Conservation (phyloP, 169 alveolate genomes). For the Babesia ovata region DNA sequence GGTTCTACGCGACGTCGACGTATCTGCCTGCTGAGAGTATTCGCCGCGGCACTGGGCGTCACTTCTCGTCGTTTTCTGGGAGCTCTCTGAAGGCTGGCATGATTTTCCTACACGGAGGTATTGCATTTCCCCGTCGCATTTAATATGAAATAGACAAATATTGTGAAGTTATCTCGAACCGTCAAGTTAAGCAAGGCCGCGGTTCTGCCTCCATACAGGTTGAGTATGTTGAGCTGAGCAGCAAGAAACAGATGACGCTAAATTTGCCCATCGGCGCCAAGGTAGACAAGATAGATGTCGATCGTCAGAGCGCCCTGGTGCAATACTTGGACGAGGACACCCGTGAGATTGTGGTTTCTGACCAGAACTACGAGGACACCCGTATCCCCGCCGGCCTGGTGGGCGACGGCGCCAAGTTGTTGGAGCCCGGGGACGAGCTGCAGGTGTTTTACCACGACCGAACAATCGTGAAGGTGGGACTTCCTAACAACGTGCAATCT, state of each 20-base stretch:
- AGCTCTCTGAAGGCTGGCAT: conserved; percentile 60
- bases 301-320: conserved; percentile 27
- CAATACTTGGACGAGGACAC: conserved; percentile 65
- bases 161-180: conserved; percentile 55
- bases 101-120: conserved; percentile 64
- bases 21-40: background rate
- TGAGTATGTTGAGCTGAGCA: conserved; percentile 56
- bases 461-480: conserved; percentile 51
- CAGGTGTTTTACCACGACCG: conserved; percentile 52
- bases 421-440: conserved; percentile 63
- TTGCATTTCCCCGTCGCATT: background rate
- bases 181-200: conserved; percentile 67
- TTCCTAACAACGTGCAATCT: conserved; percentile 47
- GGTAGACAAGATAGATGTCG: conserved; percentile 64
- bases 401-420: conserved; percentile 37
- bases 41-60: background rate
- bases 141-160: conserved; percentile 33
- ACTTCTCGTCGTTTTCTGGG: conserved; percentile 46
- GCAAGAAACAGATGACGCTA: conserved; percentile 48
- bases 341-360: conserved; percentile 52
- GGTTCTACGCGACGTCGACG: background rate
- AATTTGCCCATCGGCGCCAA: conserved; percentile 62
- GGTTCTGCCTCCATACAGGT: conserved; percentile 67
- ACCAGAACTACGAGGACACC: conserved; percentile 56
- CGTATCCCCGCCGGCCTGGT: conserved; percentile 29